Conservation (phyloP, 202 grass and related monocot genomes). For the Zoysia matrella region DNA sequence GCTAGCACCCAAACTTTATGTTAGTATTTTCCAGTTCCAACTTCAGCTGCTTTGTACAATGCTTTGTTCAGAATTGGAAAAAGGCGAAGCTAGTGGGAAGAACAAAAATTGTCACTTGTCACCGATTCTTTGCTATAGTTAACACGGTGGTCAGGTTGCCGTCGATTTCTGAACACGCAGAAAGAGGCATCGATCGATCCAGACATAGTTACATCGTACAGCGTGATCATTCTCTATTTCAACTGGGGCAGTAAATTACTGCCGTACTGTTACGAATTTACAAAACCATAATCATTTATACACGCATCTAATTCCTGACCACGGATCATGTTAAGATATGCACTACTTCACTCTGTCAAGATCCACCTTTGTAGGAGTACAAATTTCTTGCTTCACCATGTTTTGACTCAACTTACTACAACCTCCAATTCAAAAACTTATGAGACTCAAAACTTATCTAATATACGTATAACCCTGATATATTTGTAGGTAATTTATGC, state of each 20-base stretch:
- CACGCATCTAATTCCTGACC: no score
- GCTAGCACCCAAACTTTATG: no score
- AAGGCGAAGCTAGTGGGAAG: conserved; percentile 3
- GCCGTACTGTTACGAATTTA: no score
- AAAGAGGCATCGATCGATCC: neutral
- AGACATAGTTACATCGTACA: neutral
- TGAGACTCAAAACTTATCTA: no score
- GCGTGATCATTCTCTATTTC: neutral
- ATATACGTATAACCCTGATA: no score
- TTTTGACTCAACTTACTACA: neutral
- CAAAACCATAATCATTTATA: no score
- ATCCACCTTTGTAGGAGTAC: no score
- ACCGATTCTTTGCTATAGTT: neutral
- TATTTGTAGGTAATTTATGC: no score
- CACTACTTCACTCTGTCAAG: no score
- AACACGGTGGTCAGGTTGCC: neutral
- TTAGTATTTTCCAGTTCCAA: neutral
- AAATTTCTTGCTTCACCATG: neutral
- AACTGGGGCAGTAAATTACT: neutral
- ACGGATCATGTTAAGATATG: no score
- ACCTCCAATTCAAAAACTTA: neutral
- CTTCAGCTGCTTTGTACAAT: neutral
- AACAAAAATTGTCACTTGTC: neutral
- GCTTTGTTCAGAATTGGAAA: conserved; percentile 26
- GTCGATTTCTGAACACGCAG: neutral